Evolutionary conservation across 768 basidiomycete species (phyloP).

Genomic region (Kwoniella europaea): DNA sequence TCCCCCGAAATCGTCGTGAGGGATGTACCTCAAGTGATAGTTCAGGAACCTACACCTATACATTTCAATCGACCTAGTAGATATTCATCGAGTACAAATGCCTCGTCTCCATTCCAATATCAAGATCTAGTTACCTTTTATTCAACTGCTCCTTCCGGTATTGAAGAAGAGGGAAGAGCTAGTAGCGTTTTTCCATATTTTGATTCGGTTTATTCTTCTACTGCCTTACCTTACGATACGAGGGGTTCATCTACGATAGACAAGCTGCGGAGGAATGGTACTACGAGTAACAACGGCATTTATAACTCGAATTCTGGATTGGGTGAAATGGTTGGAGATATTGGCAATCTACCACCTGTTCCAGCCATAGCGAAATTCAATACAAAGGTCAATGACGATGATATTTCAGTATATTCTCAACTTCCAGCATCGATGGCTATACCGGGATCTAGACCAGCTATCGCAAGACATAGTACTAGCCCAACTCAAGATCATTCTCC

Average conservation of each 20-base stretch:
- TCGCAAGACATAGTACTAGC: background rate
- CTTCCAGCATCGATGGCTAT: background rate
- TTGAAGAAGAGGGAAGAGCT: background rate
- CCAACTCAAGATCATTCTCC: background rate
- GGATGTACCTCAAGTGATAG: background rate
- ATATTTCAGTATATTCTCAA: background rate
- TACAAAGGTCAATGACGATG: background rate
- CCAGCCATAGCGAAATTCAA: background rate
- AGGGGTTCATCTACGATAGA: background rate
- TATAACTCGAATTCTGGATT: background rate
- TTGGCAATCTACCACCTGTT: background rate
- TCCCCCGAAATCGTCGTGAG: background rate
- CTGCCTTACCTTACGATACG: background rate
- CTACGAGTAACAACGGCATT: background rate
- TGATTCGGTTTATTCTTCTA: background rate
- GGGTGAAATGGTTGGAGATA: background rate
- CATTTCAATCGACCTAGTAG: background rate
- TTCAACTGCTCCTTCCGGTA: background rate
- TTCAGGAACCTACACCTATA: background rate
- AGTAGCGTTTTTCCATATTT: background rate
- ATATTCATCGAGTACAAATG: background rate
- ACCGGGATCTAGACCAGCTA: background rate
- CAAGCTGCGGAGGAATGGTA: background rate
- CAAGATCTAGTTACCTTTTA: background rate
- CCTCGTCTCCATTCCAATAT: constrained; percentile 2